Conservation (phyloP, 495 filamentous ascomycete species). For the Hyaloscypha finlandica region DNA sequence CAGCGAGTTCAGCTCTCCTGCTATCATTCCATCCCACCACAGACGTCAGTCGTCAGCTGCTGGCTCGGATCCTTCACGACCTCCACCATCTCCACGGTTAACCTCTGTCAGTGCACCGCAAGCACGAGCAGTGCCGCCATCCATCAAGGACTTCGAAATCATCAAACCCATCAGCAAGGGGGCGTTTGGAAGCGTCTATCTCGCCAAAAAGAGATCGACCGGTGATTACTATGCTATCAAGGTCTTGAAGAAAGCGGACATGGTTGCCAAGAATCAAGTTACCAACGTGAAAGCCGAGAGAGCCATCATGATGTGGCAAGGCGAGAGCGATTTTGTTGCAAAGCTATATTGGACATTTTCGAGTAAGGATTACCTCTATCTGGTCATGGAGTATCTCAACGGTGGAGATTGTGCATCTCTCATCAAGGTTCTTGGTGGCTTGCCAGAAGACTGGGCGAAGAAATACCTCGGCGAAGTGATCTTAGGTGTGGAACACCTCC, state of each 20-base stretch:
- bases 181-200: slow-evolving; percentile 95
- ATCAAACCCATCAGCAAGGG: slow-evolving; percentile 99
- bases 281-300: slow-evolving; percentile 98
- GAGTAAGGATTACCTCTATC: slow-evolving; percentile 97
- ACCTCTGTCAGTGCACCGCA: slow-evolving; percentile 72
- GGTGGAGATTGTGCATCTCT: slow-evolving; percentile 96
- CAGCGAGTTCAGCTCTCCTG: slow-evolving; percentile 78
- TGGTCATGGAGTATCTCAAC: slow-evolving; percentile 99
- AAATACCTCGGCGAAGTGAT: slow-evolving; percentile 97
- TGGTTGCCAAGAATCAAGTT: slow-evolving; percentile 99
- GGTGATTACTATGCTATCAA: slow-evolving; percentile 99
- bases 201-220: slow-evolving; percentile 97
- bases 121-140: slow-evolving; percentile 80
- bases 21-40: slow-evolving; percentile 66
- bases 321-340: slow-evolving; percentile 97
- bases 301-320: slow-evolving; percentile 99
- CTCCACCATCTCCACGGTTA: slow-evolving; percentile 80
- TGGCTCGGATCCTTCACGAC: slow-evolving; percentile 66
- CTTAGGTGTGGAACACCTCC: slow-evolving; percentile 91
- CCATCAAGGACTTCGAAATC: slow-evolving; percentile 99
- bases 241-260: slow-evolving; percentile 96
- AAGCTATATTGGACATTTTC: slow-evolving; percentile 99
- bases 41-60: slow-evolving; percentile 90
- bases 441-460: slow-evolving; percentile 96
- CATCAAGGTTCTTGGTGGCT: slow-evolving; percentile 86